Conservation (phyloP, 2,329 filamentous ascomycete genomes). For the Cucurbitaria berberidis region DNA sequence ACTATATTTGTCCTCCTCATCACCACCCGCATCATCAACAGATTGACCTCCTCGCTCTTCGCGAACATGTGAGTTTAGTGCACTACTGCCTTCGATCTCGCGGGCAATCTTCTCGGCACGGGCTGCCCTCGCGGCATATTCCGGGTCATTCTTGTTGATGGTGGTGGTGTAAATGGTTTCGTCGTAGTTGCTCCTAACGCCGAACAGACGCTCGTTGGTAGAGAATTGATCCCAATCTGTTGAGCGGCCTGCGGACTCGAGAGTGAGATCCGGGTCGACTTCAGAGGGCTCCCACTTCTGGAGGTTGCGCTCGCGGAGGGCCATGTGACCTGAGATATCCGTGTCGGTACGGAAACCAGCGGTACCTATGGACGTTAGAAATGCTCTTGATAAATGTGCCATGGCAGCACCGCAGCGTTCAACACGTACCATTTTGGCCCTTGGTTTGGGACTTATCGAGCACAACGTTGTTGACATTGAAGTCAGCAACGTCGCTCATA, state of each 20-base stretch:
- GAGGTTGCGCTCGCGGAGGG: constrained; percentile 73
- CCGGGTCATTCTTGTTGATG: constrained; percentile 83
- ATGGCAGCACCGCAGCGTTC: not conserved
- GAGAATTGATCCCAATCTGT: constrained; percentile 90
- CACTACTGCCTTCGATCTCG: constrained; percentile 81
- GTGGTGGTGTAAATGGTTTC: constrained; percentile 93
- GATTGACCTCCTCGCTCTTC: constrained; percentile 81
- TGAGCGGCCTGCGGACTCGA: constrained; percentile 62
- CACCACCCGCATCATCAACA: constrained; percentile 68
- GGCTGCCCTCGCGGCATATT: constrained; percentile 78
- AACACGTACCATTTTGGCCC: constrained; percentile 63
- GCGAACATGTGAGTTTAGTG: constrained; percentile 81
- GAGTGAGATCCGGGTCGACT: constrained; percentile 67
- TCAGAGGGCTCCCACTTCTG: constrained; percentile 82
- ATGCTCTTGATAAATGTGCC: not conserved
- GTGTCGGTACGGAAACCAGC: constrained; percentile 82
- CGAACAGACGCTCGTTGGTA: constrained; percentile 85
- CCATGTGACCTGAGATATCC: constrained; percentile 79
- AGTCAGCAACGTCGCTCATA: constrained; percentile 64
- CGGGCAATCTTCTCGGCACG: constrained; percentile 80
- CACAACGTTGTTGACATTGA: constrained; percentile 61
- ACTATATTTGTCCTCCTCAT: constrained; percentile 98
- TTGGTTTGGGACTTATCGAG: constrained; percentile 59
- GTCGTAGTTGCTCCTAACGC: constrained; percentile 86
- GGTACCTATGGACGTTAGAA: constrained; percentile 41